Conservation (phyloP, 306 rosid genomes). For the Mucuna pruriens region DNA sequence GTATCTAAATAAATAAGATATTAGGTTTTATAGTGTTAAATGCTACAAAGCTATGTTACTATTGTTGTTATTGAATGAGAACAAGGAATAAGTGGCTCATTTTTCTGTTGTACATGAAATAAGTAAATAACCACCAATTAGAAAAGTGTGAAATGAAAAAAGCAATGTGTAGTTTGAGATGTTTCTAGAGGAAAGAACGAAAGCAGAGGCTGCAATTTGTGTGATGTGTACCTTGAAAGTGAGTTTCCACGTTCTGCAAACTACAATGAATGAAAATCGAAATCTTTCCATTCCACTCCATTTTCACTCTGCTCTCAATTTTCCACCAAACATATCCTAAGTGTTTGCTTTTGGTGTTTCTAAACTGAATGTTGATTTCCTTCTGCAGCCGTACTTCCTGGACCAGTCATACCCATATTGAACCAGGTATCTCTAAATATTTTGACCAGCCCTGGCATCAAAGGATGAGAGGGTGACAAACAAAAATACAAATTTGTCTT, state of each 20-base stretch:
- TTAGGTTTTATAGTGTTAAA: neutral
- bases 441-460: constrained; percentile 31
- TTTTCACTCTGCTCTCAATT: too few relatives aligned
- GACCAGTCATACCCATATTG: constrained; percentile 93
- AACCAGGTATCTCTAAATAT: constrained; percentile 72
- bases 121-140: too few relatives aligned
- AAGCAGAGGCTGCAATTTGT: too few relatives aligned
- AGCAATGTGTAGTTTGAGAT: too few relatives aligned
- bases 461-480: constrained; percentile 17
- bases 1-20: neutral
- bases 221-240: too few relatives aligned
- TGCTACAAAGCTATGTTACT: neutral
- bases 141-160: too few relatives aligned
- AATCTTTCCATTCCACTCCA: too few relatives aligned
- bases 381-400: constrained; percentile 94
- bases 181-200: too few relatives aligned
- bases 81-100: neutral
- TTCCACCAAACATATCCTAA: too few relatives aligned
- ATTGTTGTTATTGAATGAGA: neutral
- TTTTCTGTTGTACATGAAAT: constrained; percentile 20
- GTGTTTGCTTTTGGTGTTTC: too few relatives aligned
- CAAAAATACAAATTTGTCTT: constrained; percentile 29
- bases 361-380: constrained; percentile 56
- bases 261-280: too few relatives aligned
- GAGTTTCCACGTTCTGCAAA: too few relatives aligned